phyloP scores from a whole-genome alignment of 164 flowering plant genomes.

The Stephania japonica region DNA sequence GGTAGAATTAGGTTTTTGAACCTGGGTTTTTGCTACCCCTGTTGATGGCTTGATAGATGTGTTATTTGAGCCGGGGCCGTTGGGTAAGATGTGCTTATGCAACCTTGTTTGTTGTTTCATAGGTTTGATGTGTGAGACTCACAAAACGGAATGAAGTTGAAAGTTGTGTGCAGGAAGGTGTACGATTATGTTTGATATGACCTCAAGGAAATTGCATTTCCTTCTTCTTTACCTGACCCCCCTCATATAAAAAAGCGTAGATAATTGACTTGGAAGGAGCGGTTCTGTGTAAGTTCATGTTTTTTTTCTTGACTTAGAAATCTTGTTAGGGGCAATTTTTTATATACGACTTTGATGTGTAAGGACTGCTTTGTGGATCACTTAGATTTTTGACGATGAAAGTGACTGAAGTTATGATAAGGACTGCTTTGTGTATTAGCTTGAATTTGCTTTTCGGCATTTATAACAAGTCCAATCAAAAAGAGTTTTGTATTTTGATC shows the following conservation, averaged over 20 bases:
- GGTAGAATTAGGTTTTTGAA: no score
- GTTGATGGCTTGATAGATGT: no score
- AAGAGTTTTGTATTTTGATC: no score
- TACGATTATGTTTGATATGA: constrained; percentile 77
- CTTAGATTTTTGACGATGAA: no score
- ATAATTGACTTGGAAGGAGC: constrained; percentile 63
- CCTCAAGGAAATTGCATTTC: constrained; percentile 85
- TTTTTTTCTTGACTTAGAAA: background rate
- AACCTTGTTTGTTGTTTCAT: constrained; percentile 4
- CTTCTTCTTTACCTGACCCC: constrained; percentile 84
- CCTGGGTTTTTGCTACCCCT: no score
- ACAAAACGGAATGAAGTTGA: constrained; percentile 50
- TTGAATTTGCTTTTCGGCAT: no score
- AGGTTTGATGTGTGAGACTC: constrained; percentile 3
- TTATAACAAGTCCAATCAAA: no score
- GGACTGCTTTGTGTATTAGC: no score
- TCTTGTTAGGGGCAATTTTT: background rate
- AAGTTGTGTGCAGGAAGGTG: constrained; percentile 52
- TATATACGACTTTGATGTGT: no score
- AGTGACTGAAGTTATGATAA: no score
- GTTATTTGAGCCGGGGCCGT: no score
- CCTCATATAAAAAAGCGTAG: constrained; percentile 53
- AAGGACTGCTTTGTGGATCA: no score
- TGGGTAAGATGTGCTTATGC: background rate
- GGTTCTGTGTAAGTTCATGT: constrained; percentile 41